phyloP scores from a whole-genome alignment of 2,329 filamentous ascomycete species.

The Penicillium oxalicum region DNA sequence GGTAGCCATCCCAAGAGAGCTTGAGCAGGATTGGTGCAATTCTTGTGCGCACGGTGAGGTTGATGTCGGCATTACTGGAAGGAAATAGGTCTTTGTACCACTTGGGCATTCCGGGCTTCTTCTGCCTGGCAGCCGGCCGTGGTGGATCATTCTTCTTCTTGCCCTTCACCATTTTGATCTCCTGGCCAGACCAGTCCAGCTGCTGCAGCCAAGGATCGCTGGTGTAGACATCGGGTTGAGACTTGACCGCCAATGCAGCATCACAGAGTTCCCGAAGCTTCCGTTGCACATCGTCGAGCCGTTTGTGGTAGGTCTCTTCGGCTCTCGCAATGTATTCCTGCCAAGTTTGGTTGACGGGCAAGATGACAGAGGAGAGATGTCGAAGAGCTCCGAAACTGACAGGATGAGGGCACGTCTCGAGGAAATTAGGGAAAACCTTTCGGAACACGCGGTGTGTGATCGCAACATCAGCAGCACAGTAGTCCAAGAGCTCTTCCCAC shows the following conservation, averaged over 20 bases:
- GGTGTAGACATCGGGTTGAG: conserved; percentile 60
- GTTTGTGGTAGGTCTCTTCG: conserved; percentile 73
- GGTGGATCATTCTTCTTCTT: conserved; percentile 81
- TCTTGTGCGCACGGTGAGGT: conserved; percentile 76
- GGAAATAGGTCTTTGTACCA: conserved; percentile 93
- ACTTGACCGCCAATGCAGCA: conserved; percentile 69
- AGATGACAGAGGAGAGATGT: conserved; percentile 86
- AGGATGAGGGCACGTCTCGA: conserved; percentile 86
- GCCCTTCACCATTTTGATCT: conserved; percentile 82
- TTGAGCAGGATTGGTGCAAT: conserved; percentile 79
- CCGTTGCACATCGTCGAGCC: conserved; percentile 71
- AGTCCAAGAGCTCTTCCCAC: conserved; percentile 78
- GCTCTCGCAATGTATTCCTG: conserved; percentile 75
- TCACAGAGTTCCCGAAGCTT: conserved; percentile 68
- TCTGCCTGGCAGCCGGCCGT: conserved; percentile 73
- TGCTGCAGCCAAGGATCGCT: conserved; percentile 88
- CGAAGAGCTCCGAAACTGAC: conserved; percentile 93
- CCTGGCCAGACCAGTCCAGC: conserved; percentile 92
- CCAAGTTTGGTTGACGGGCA: conserved; percentile 87
- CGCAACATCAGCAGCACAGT: conserved; percentile 89
- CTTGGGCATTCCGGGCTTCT: conserved; percentile 86
- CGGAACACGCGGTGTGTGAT: conserved; percentile 93
- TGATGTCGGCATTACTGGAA: conserved; percentile 61
- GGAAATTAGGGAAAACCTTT: conserved; percentile 83
- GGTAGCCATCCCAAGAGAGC: conserved; percentile 81